Evolutionary conservation across 2,329 filamentous ascomycete species (phyloP).

Genomic region (Cladosporium cucumerinum): DNA sequence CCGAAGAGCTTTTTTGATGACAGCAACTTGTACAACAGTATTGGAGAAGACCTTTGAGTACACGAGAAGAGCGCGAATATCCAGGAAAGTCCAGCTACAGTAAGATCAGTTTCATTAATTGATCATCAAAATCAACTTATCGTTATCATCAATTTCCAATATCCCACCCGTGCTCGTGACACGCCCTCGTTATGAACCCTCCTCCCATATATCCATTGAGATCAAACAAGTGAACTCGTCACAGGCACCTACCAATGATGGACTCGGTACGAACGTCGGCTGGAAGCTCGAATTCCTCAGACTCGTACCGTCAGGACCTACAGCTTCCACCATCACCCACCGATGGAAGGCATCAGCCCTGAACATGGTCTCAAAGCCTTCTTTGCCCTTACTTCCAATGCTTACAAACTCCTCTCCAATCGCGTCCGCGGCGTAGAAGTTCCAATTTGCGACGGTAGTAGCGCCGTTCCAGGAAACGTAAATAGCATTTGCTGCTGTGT

Average conservation of each 20-base stretch:
- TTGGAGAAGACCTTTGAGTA: background rate
- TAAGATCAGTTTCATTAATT: background rate
- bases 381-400: slow-evolving; percentile 17
- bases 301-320: slow-evolving; percentile 22
- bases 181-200: background rate
- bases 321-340: slow-evolving; percentile 26
- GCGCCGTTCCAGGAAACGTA: slow-evolving; percentile 53
- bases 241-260: slow-evolving; percentile 1
- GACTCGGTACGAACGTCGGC: slow-evolving; percentile 23
- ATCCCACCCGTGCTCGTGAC: background rate
- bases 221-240: slow-evolving; percentile 3
- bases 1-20: background rate
- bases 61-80: background rate
- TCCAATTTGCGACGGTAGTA: slow-evolving; percentile 44
- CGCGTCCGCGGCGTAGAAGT: slow-evolving; percentile 39
- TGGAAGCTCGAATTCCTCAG: slow-evolving; percentile 28
- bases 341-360: slow-evolving; percentile 18
- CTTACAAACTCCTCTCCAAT: slow-evolving; percentile 20
- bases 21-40: background rate
- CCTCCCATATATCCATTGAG: slow-evolving; percentile 8
- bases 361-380: slow-evolving; percentile 28
- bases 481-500: slow-evolving; percentile 29
- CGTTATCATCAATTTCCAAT: background rate
- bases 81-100: background rate
- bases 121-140: background rate